Evolutionary conservation across 192 early-diverging fungal species (phyloP), one percentile per base, ranked within the genome.

Genomic region (Paraglomus brasilianum): DNA sequence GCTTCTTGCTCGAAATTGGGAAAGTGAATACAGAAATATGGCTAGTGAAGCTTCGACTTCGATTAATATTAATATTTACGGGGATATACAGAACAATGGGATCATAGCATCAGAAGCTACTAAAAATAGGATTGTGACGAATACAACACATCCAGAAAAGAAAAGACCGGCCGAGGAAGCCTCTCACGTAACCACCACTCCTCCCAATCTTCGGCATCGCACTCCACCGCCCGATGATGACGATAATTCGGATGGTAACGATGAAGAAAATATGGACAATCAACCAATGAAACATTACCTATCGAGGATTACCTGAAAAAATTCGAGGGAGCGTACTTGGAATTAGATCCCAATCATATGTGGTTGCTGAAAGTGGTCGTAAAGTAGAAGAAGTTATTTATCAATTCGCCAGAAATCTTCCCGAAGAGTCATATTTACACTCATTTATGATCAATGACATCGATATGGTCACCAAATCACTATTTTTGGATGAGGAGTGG

Each of bases 371-470:
- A 67, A 53, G 38, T 44, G 19, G 65, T 30, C 17, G 10, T 5
- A 24, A 53, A 43, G 40, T 67, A 1, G 65, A 67, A 14, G 53
- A 67, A 24, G 6, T 67, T 8, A 67, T 67, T 36, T 67, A 67
- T 1, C 14, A 48, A 64, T 30, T 48, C 14, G 46, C 14, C 46
- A 6, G 19, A 67, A 43, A 0, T 0, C 15, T 67, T 38, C 9
- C 39, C 50, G 15, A 67, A n/a, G 39, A 67, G 39, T 67, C 39
- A 1, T 67, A 9, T 19, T 7, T 67, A 14, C 65, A 67, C 40
- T 53, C 51, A n/a, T 53, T 53, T n/a, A n/a, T 53, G 30, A 53
- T 53, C 9, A 53, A 53, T 53, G 51, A 53, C 30, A n/a, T 8
- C 30, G 11, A 53, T 53, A n/a, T 8, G 9, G 51, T 22, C 30